Conservation (phyloP, 371 early-diverging fungal genomes). For the Mortierella sp. region DNA sequence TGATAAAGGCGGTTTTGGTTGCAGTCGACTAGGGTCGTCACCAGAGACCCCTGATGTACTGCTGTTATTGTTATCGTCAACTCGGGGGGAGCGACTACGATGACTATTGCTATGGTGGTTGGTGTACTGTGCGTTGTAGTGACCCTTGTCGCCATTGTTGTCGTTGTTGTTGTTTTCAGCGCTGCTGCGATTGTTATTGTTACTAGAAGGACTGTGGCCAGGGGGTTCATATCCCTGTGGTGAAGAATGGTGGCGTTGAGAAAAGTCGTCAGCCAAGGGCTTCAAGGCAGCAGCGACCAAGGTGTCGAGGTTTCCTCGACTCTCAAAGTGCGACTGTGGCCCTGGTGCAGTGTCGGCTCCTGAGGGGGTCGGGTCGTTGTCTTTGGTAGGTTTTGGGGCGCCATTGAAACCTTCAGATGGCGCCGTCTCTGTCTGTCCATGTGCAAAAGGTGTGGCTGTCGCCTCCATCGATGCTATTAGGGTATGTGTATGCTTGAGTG, state of each 20-base stretch:
- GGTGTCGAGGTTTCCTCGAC: constrained; percentile 46
- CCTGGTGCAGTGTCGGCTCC: background rate
- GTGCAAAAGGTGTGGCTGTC: background rate
- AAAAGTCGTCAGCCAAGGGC: constrained; percentile 19
- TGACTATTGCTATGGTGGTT: background rate
- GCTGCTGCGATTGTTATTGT: background rate
- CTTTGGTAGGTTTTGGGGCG: background rate
- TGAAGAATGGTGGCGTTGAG: constrained; percentile 9
- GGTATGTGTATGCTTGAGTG: background rate
- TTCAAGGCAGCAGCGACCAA: constrained; percentile 52
- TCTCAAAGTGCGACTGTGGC: constrained; percentile 20
- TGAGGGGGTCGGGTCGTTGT: background rate
- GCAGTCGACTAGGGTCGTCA: background rate
- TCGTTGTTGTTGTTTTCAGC: background rate
- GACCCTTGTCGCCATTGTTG: background rate
- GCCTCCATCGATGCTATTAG: background rate
- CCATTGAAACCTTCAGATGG: background rate
- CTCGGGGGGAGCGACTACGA: background rate
- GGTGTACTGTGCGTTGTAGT: background rate
- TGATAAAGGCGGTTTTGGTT: background rate
- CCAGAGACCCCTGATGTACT: background rate
- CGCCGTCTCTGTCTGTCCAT: background rate
- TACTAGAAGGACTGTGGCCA: constrained; percentile 3
- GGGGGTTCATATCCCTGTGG: background rate
- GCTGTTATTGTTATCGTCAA: background rate